Percentiles rank a stretch among this genome's conserved stretches.
Conservation (phyloP, 768 basidiomycete species). For the Suillus cothurnatus region DNA sequence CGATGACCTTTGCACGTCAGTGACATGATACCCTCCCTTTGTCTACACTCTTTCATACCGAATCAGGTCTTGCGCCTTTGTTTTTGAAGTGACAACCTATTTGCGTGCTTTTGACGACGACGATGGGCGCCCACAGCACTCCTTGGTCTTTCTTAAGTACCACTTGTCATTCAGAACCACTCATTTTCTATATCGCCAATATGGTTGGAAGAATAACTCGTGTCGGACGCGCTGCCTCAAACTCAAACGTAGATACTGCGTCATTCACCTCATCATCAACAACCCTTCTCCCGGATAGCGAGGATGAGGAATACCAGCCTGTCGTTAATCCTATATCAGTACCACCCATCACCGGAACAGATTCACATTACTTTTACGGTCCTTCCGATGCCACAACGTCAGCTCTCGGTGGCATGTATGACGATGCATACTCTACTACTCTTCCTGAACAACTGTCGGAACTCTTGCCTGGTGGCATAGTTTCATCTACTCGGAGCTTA, state of each 20-base stretch:
- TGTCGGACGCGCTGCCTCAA: not conserved
- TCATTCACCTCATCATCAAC: not conserved
- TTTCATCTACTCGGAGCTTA: conserved; percentile 7
- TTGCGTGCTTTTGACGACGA: not conserved
- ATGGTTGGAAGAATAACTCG: not conserved
- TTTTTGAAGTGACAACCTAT: not conserved
- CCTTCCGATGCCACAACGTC: conserved; percentile 8
- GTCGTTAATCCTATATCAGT: not conserved
- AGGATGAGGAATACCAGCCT: not conserved
- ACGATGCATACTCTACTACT: conserved; percentile 18
- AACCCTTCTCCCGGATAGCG: not conserved
- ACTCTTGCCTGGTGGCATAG: not conserved
- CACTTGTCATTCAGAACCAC: not conserved
- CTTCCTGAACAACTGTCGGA: conserved; percentile 15
- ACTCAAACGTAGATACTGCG: not conserved
- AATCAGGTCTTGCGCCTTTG: not conserved
- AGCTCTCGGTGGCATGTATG: conserved; percentile 1
- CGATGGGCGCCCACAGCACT: not conserved
- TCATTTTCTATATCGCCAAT: no score
- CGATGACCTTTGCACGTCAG: not conserved
- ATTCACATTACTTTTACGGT: conserved; percentile 1
- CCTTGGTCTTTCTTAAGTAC: not conserved
- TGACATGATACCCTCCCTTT: not conserved
- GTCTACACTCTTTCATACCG: conserved; percentile 3
- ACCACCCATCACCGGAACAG: not conserved